Conservation (phyloP, 2,329 filamentous ascomycete species). For the Allantophomopsis cytisporea region DNA sequence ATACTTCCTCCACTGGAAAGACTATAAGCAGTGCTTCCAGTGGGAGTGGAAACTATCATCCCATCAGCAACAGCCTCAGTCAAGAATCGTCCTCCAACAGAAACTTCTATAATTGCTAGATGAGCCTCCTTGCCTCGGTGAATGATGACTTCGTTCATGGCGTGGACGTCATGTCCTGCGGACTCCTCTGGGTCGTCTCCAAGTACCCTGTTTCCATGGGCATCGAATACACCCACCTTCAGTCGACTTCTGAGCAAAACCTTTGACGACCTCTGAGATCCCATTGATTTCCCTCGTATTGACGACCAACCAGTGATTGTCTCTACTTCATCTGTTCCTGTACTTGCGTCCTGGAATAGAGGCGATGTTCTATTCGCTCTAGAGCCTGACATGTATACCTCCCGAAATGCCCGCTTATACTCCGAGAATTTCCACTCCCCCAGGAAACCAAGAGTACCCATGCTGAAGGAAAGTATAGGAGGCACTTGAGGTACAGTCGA, state of each 20-base stretch:
- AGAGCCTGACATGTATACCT: slow-evolving; percentile 78
- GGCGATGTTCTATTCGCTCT: slow-evolving; percentile 18
- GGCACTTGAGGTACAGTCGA: slow-evolving; percentile 71
- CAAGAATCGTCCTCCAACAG: slow-evolving; percentile 75
- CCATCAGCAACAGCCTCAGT: slow-evolving; percentile 93
- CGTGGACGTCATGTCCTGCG: slow-evolving; percentile 31
- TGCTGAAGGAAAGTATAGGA: slow-evolving; percentile 87
- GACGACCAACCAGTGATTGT: slow-evolving; percentile 51
- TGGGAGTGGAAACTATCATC: slow-evolving; percentile 87
- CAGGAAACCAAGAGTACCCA: slow-evolving; percentile 90
- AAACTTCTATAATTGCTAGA: slow-evolving; percentile 83
- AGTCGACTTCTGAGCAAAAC: slow-evolving; percentile 79
- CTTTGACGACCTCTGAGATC: slow-evolving; percentile 57
- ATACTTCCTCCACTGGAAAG: slow-evolving; percentile 88
- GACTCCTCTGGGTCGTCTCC: slow-evolving; percentile 17
- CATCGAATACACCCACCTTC: slow-evolving; percentile 72
- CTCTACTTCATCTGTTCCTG: slow-evolving; percentile 10
- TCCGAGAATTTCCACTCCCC: slow-evolving; percentile 95
- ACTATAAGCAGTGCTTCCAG: slow-evolving; percentile 89
- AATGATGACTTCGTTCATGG: slow-evolving; percentile 91
- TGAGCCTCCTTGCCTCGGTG: slow-evolving; percentile 86
- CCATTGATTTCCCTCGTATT: slow-evolving; percentile 70
- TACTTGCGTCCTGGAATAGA: slow-evolving; percentile 15
- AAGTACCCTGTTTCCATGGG: slow-evolving; percentile 46
- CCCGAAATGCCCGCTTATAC: slow-evolving; percentile 81